Conservation (phyloP, 352 stramenopile species). For the Pythium vanterpoolii region DNA sequence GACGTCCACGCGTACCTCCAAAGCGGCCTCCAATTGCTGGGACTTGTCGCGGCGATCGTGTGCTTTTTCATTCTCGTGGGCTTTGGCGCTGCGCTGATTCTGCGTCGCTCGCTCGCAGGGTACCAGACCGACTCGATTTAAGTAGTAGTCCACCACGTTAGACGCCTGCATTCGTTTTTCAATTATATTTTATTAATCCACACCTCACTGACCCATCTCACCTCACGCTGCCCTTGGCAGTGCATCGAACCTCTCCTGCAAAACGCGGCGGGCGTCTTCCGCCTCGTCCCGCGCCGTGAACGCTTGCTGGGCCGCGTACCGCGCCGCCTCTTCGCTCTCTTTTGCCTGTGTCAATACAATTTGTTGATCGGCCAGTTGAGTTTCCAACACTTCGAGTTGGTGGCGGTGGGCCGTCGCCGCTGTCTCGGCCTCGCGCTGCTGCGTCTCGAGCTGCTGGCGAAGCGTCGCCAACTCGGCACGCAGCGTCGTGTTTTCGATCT, state of each 20-base stretch:
- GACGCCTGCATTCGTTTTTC: background rate
- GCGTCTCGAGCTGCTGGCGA: slow-evolving; percentile 30
- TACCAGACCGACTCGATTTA: slow-evolving; percentile 88
- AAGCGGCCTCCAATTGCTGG: slow-evolving; percentile 59
- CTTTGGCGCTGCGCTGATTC: slow-evolving; percentile 59
- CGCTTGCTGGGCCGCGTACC: slow-evolving; percentile 64
- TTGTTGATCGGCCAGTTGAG: slow-evolving; percentile 44
- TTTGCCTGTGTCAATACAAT: slow-evolving; percentile 42
- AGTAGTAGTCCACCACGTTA: background rate
- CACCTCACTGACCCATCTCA: background rate
- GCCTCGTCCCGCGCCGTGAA: slow-evolving; percentile 64
- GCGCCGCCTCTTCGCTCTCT: slow-evolving; percentile 68
- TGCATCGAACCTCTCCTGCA: slow-evolving; percentile 34
- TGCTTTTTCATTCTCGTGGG: slow-evolving; percentile 78
- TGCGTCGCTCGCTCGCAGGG: slow-evolving; percentile 66
- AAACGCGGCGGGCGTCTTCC: slow-evolving; percentile 42
- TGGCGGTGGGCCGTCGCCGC: no score
- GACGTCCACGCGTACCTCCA: slow-evolving; percentile 72
- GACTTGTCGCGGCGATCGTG: slow-evolving; percentile 61
- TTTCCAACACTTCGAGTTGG: no score
- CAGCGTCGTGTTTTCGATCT: slow-evolving; percentile 38
- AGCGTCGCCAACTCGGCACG: slow-evolving; percentile 33
- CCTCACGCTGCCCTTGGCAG: slow-evolving; percentile 21
- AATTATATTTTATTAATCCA: background rate
- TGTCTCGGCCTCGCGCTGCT: slow-evolving; percentile 33